Base-by-base conservation (phyloP, 495 filamentous ascomycete genomes). In the Rhizodiscina lignyota region DNA sequence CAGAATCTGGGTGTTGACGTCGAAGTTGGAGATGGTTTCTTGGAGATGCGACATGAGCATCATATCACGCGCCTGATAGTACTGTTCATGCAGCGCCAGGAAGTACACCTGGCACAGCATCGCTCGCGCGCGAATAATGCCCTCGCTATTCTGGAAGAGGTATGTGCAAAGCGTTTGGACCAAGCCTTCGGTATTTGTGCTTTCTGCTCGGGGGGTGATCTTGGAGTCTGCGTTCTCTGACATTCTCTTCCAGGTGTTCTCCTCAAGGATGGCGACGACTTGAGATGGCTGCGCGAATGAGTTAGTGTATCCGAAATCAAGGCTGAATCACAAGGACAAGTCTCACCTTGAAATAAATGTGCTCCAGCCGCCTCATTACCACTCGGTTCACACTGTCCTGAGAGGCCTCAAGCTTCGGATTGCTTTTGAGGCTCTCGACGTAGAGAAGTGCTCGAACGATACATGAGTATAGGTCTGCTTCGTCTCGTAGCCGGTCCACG, bases 1-100 rank as follows among this genome's bases (percentile, higher is more conserved):
- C 37, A 96, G 79, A 42, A 99, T 99, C 59, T 99, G 89, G 22
- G 82, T 94, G 59, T 74, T 79, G 48, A 99, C 77, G 49, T 96
- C 89, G 55, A 94, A 94, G 57, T 77, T 91, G 56, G 68, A 63
- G 56, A 96, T 94, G 43, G 75, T 92, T 62, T 99, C 89, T 51
- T 93, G 83, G 49, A 99, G 61, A 61, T 99, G 89, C n/a, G 91
- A 96, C 79, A 96, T 96, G 52, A 99, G 72, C 79, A 96, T 87
- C 75, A 96, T 82, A 56, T 99, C 89, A 47, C 91, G 83, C 49
- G 89, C 80, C 50, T 78, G 79, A 68, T 92, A 96, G 67, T 94
- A 96, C 39, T 93, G 74, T 56, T 96, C 86, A 55, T 97, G 89
- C 30, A 96, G 68, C 22, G 89, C 89, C 35, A 94, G 71, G 76